phyloP scores from a whole-genome alignment of 345 rosid genomes.

The Isatis tinctoria region DNA sequence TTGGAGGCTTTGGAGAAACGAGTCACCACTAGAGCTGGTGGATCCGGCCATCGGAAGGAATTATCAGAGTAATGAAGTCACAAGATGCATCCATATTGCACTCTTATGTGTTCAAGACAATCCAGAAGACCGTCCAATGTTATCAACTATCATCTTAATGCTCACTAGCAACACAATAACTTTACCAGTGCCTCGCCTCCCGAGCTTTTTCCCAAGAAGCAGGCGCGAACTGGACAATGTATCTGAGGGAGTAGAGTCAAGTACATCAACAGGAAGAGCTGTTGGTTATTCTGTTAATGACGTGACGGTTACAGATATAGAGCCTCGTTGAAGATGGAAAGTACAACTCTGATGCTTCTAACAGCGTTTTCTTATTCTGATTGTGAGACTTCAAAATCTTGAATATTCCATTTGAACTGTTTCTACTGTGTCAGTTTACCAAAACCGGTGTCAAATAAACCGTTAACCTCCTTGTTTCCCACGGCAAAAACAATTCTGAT shows the following conservation, averaged over 20 bases:
- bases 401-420: background rate
- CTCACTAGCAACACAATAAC: background rate
- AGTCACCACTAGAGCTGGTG: conserved; percentile 5
- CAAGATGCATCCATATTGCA: conserved; percentile 27
- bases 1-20: conserved; percentile 21
- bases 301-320: background rate
- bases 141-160: conserved; percentile 7
- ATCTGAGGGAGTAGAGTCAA: background rate
- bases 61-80: conserved; percentile 6
- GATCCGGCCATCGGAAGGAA: conserved; percentile 12
- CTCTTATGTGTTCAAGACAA: conserved; percentile 26
- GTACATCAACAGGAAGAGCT: background rate
- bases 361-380: background rate
- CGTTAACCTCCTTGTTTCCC: conserved; percentile 26
- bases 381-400: background rate
- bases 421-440: background rate
- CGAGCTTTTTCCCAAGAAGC: background rate
- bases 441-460: no score
- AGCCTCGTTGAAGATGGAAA: background rate
- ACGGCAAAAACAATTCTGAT: conserved; percentile 24
- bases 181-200: conserved; percentile 5
- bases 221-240: background rate
- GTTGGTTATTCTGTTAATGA: background rate
- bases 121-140: conserved; percentile 4
- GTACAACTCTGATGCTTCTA: background rate